A percentile compares a stretch with the other conserved stretches of the same genome.
Evolutionary conservation across 2,329 filamentous ascomycete genomes (phyloP).

Genomic region (Hypoxylon sp.): DNA sequence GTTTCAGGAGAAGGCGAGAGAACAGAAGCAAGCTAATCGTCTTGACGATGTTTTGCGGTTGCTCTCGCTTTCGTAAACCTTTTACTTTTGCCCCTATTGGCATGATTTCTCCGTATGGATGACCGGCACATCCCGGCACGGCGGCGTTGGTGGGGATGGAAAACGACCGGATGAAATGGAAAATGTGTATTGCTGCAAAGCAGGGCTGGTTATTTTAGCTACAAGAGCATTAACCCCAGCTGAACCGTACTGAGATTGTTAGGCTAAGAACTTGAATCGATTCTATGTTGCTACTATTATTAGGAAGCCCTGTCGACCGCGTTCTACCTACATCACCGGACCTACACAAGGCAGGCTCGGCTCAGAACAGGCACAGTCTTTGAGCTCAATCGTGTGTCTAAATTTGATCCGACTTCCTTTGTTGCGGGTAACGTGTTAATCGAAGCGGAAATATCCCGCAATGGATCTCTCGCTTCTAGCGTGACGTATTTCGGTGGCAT

Average conservation of each 20-base stretch:
- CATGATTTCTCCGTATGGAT: neutral
- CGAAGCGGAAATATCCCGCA: neutral
- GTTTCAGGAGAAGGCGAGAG: slow-evolving; percentile 75
- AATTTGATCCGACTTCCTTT: no score
- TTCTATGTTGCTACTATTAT: neutral
- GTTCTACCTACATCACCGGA: no score
- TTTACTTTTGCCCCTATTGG: neutral
- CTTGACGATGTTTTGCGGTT: slow-evolving; percentile 61
- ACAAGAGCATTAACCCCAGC: neutral
- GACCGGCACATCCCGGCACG: neutral
- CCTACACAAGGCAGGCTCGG: no score
- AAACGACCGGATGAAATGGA: neutral
- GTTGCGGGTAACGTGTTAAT: no score
- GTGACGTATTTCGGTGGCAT: neutral
- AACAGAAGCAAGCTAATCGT: slow-evolving; percentile 53
- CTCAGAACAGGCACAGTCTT: no score
- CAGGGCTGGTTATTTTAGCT: neutral
- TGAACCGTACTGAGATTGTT: slow-evolving; percentile 1
- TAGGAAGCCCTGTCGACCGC: no score
- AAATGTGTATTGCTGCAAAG: slow-evolving; percentile 10
- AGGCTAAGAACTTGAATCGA: slow-evolving; percentile 4
- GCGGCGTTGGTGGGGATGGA: slow-evolving; percentile 9
- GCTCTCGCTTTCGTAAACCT: slow-evolving; percentile 45
- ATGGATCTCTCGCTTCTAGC: neutral
- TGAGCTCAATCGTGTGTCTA: no score